These are phyloP conservation scores for Tuber magnatum DNA, from an alignment of 495 filamentous ascomycete genomes.

Conservation along the genomic window DNA sequence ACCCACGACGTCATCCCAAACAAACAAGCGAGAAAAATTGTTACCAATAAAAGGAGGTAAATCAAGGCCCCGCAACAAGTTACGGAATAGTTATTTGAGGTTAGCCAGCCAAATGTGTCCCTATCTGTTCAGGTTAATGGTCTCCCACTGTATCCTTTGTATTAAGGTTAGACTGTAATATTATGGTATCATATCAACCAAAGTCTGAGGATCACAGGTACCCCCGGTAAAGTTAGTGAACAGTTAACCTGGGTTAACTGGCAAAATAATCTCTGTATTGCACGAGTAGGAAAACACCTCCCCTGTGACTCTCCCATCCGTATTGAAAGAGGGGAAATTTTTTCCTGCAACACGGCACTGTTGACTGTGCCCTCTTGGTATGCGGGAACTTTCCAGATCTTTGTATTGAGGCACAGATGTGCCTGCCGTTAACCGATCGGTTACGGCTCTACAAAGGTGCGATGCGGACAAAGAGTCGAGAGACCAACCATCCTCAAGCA, in stretches of 20 bases:
- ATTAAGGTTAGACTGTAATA: too few relatives aligned
- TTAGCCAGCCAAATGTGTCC: neutral
- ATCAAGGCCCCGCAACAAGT: neutral
- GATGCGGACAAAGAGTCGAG: neutral
- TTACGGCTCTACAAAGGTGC: neutral
- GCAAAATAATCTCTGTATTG: too few relatives aligned
- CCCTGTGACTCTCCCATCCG: neutral
- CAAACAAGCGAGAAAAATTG: neutral
- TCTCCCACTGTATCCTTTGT: too few relatives aligned
- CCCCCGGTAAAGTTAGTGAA: neutral
- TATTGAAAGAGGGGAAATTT: neutral
- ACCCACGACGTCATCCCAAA: neutral
- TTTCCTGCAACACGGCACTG: neutral
- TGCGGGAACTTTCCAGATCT: neutral
- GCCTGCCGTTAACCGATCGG: neutral
- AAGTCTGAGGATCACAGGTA: too few relatives aligned
- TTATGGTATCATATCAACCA: too few relatives aligned
- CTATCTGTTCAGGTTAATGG: neutral
- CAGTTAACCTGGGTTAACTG: neutral
- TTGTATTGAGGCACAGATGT: neutral
- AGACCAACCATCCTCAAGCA: neutral
- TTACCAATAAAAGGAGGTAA: neutral
- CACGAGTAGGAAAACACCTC: too few relatives aligned
- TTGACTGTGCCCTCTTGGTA: neutral
- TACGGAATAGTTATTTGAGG: neutral